Conservation (phyloP, 169 alveolate species). For the Plasmodium knowlesi region DNA sequence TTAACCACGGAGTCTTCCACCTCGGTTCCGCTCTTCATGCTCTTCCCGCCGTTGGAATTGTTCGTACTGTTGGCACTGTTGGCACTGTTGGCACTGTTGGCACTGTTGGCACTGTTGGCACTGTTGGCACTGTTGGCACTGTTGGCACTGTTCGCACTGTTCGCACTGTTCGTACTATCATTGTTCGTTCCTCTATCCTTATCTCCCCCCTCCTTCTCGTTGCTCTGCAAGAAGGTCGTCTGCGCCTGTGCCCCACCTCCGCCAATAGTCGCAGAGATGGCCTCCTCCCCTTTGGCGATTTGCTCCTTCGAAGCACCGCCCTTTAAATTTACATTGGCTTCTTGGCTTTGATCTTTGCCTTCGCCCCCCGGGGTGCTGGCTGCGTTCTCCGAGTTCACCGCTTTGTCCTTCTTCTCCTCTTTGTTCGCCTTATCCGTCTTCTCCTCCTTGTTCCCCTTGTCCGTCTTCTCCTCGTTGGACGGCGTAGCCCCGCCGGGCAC, state of each 20-base stretch:
- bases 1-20: slow-evolving; percentile 46
- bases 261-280: not conserved
- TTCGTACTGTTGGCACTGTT: not conserved
- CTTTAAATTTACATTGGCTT: not conserved
- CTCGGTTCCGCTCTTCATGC: not conserved
- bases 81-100: not conserved
- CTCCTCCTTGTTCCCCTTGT: not conserved
- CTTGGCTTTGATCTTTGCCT: not conserved
- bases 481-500: not conserved
- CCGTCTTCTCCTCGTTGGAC: not conserved
- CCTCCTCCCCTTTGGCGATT: not conserved
- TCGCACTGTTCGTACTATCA: not conserved
- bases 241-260: not conserved
- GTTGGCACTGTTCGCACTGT: not conserved
- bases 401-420: not conserved
- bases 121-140: not conserved
- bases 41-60: not conserved
- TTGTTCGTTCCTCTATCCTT: not conserved
- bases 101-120: not conserved
- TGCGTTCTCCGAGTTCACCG: not conserved
- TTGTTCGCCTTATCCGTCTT: not conserved
- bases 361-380: not conserved
- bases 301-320: not conserved
- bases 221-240: slow-evolving; percentile 6
- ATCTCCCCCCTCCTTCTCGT: not conserved